phyloP scores from a whole-genome alignment of 2,329 filamentous ascomycete species.

The Thielaviopsis musarum region DNA sequence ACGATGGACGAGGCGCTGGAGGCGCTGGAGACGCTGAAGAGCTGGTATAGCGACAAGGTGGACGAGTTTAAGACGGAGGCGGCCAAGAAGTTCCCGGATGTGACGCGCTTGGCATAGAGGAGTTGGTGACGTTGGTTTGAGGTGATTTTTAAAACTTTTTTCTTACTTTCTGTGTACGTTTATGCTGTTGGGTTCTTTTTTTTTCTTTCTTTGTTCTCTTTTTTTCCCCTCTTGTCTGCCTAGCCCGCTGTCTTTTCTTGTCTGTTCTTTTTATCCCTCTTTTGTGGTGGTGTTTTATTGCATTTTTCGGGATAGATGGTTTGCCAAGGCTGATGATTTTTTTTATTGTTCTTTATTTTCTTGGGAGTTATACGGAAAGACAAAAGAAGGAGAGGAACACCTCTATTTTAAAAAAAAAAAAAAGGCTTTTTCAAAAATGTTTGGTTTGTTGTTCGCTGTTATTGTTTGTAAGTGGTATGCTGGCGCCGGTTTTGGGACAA shows the following conservation, averaged over 20 bases:
- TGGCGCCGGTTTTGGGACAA: no score
- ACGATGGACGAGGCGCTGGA: conserved; percentile 39
- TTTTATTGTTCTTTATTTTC: background rate
- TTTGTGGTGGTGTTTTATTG: no score
- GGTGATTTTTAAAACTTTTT: no score
- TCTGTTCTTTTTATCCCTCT: no score
- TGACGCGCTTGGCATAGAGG: conserved; percentile 26
- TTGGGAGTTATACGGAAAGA: background rate
- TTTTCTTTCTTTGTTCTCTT: no score
- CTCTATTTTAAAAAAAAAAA: background rate
- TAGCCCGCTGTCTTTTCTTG: no score
- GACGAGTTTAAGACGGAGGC: conserved; percentile 33
- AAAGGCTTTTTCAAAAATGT: background rate
- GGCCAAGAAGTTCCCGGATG: conserved; percentile 32
- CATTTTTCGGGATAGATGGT: no score
- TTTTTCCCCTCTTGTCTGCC: no score
- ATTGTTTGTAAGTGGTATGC: background rate
- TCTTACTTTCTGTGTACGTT: no score
- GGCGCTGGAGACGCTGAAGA: conserved; percentile 25
- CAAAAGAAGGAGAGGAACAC: background rate
- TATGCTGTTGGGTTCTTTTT: no score
- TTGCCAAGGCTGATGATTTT: background rate
- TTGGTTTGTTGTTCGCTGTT: no score
- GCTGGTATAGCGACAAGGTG: conserved; percentile 33
- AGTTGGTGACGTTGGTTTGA: background rate